Conservation (phyloP, 2,329 filamentous ascomycete species). For the Gremmenia infestans region DNA sequence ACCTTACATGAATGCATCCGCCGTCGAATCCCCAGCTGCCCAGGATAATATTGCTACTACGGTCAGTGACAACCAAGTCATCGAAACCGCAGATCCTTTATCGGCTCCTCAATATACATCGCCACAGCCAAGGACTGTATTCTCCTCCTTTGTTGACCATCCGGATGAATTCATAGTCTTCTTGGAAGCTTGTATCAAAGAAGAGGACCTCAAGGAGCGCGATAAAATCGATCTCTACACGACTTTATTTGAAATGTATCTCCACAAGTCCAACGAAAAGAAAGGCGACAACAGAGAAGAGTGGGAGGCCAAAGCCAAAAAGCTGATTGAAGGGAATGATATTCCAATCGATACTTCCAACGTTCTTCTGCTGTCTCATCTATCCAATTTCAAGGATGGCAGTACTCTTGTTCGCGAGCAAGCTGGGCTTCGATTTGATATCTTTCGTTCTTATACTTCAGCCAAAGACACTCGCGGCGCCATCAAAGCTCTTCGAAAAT, state of each 20-base stretch:
- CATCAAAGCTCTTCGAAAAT: conserved; percentile 84
- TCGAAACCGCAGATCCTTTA: conserved; percentile 39
- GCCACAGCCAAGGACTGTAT: conserved; percentile 81
- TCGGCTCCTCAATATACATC: conserved; percentile 60
- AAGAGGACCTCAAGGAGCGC: conserved; percentile 62
- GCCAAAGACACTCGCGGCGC: conserved; percentile 88
- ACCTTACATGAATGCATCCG: conserved; percentile 72
- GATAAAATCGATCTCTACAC: conserved; percentile 87
- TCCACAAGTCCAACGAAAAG: conserved; percentile 78
- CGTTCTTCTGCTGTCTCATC: conserved; percentile 83
- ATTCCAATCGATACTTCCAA: conserved; percentile 91
- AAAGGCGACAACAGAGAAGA: conserved; percentile 66
- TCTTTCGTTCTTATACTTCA: conserved; percentile 92
- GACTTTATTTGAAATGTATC: conserved; percentile 96
- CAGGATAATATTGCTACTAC: conserved; percentile 47
- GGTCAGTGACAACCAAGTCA: conserved; percentile 47
- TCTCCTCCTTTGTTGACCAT: conserved; percentile 95
- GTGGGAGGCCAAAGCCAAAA: conserved; percentile 90
- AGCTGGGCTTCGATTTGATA: conserved; percentile 85
- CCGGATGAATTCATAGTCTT: conserved; percentile 88
- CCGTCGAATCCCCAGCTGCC: conserved; percentile 48
- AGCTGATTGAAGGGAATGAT: conserved; percentile 74
- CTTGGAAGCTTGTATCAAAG: conserved; percentile 78
- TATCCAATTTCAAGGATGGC: conserved; percentile 85
- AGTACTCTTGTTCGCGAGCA: conserved; percentile 92